A percentile compares a stretch with the other conserved stretches of the same genome.
These are phyloP conservation scores for Coniochaeta ligniaria DNA, from an alignment of 2,329 filamentous ascomycete genomes.

Conservation along the genomic window DNA sequence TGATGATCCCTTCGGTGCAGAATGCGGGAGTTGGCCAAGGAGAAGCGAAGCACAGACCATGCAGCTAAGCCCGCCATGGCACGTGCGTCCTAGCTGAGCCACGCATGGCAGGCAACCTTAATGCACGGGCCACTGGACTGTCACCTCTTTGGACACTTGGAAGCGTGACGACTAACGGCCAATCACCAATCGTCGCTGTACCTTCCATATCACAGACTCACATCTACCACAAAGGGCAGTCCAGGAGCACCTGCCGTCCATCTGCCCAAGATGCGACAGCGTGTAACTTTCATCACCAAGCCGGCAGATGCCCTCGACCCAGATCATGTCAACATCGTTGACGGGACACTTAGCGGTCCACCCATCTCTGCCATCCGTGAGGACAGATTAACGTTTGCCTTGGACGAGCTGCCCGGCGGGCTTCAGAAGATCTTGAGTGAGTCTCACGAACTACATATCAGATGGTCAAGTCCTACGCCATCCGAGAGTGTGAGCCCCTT, in stretches of 20 bases:
- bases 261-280: slow-evolving; percentile 56
- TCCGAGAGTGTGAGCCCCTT: slow-evolving; percentile 63
- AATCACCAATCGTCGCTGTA: neutral
- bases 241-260: neutral
- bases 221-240: neutral
- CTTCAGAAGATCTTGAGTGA: slow-evolving; percentile 54
- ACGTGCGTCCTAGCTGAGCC: neutral
- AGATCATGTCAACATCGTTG: slow-evolving; percentile 49
- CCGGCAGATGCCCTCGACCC: slow-evolving; percentile 60
- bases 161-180: neutral
- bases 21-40: neutral
- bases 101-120: too few relatives aligned
- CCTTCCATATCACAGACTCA: neutral
- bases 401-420: slow-evolving; percentile 67
- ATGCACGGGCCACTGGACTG: neutral
- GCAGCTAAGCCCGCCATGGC: neutral
- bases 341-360: slow-evolving; percentile 46
- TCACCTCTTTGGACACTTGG: neutral
- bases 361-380: slow-evolving; percentile 64
- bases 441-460: slow-evolving; percentile 67
- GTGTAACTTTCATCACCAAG: slow-evolving; percentile 71
- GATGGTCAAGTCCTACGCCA: slow-evolving; percentile 59
- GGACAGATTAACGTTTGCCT: slow-evolving; percentile 66
- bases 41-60: neutral
- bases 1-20: neutral